Evolutionary conservation across 305 asterid species (phyloP), one percentile per base, ranked within the genome.

Genomic region (Plantago coronopus): DNA sequence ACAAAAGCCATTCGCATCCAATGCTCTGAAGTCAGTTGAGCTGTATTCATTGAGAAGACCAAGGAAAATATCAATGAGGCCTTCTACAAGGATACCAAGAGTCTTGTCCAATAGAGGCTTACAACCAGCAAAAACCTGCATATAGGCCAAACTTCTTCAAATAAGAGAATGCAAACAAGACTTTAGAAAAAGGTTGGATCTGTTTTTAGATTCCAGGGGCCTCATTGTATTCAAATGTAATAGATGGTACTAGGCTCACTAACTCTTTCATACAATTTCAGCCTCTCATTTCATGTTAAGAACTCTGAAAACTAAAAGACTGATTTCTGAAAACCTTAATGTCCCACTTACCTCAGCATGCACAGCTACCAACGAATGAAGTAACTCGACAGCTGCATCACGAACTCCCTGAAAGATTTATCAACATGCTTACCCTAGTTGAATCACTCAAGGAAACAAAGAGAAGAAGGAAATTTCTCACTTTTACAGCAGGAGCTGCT

Each of bases 61-160:
- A 55, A 89, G 88, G 71, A 89, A 78, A 44, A 89, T 83, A 75
- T 93, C 99, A 40, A 89, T 72, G 66, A 93, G 78, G 77, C 99
- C 99, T 85, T 93, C 97, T 62, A 93, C 90, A 73, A 93, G 94
- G 73, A 93, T 78, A 59, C 99, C 96, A 34, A 93, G 97, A 51
- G 88, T 79, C 83, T 83, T 90, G 78, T 87, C 99, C 75, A 93
- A 71, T 63, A 83, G 76, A 49, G 97, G 96, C 80, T 89, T 93
- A 71, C 95, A 93, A 66, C 95, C 94, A 73, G 97, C 87, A 57
- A 87, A 89, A 17, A 93, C 99, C 99, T 93, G 84, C 66, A 74
- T 12, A 25, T 61, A 27, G 51, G 66, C 47, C 42, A 72, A 34
- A 56, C 59, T 25, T 61, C 62, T 54, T 55, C 62, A 49, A 37